Evolutionary conservation across 768 basidiomycete genomes (phyloP).

Genomic region (Wakefieldia striispora): DNA sequence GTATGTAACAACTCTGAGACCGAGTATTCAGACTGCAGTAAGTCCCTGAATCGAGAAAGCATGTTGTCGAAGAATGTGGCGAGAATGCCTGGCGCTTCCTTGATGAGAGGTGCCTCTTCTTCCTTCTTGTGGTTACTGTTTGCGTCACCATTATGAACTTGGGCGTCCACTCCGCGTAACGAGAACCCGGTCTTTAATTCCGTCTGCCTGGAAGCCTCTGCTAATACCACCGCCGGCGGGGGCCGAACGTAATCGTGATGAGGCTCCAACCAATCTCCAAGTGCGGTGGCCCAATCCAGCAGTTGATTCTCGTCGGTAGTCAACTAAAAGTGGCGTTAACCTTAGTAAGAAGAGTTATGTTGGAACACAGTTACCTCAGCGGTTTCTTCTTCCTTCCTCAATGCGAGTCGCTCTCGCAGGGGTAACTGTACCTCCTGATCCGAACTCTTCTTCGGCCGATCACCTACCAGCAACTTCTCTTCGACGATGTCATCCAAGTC

Average conservation of each 20-base stretch:
- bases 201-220: constrained; percentile 71
- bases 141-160: constrained; percentile 30
- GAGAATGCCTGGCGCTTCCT: constrained; percentile 56
- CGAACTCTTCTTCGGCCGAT: constrained; percentile 66
- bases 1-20: constrained; percentile 66
- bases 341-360: neutral
- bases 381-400: constrained; percentile 48
- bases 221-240: constrained; percentile 63
- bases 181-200: constrained; percentile 70
- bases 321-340: constrained; percentile 42
- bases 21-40: constrained; percentile 38
- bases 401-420: constrained; percentile 56
- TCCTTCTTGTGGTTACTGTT: constrained; percentile 59
- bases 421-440: constrained; percentile 49
- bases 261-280: constrained; percentile 75
- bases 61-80: constrained; percentile 61
- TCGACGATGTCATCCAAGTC: constrained; percentile 80
- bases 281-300: constrained; percentile 55
- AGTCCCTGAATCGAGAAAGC: constrained; percentile 47
- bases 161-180: constrained; percentile 58
- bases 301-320: constrained; percentile 61
- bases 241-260: constrained; percentile 75
- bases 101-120: constrained; percentile 66
- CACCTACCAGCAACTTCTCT: constrained; percentile 78
- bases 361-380: constrained; percentile 43